A percentile compares a stretch with the other conserved stretches of the same genome.
These are phyloP conservation scores for Solanum phureja DNA, from an alignment of 257 asterid species.

Conservation along the genomic window DNA sequence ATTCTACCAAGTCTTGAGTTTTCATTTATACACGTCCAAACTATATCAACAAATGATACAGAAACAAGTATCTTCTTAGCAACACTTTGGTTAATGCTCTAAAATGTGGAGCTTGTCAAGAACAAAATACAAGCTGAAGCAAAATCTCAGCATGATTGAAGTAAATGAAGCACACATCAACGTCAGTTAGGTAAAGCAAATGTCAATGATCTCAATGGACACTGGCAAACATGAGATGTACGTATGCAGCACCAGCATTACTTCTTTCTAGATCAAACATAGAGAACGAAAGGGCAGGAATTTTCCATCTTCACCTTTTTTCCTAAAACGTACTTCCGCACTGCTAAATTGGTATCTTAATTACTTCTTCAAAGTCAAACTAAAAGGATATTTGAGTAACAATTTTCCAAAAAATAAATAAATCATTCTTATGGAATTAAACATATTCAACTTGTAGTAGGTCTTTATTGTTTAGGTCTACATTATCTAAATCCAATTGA, in stretches of 20 bases:
- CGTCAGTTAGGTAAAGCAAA: neutral
- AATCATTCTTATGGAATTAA: neutral
- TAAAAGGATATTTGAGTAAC: neutral
- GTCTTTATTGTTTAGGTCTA: neutral
- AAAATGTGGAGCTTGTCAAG: neutral
- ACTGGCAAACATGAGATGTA: neutral
- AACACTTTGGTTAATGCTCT: neutral
- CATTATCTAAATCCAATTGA: neutral
- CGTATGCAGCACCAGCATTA: neutral
- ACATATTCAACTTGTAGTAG: neutral
- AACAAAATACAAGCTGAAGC: neutral
- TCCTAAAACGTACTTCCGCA: neutral
- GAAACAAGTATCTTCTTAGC: neutral
- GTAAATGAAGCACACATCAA: neutral
- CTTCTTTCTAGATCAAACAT: neutral
- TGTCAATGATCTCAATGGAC: neutral
- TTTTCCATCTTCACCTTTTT: neutral
- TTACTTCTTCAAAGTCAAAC: neutral
- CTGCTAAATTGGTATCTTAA: neutral
- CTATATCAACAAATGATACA: neutral
- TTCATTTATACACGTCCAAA: neutral
- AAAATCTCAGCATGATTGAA: neutral
- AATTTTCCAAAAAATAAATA: neutral
- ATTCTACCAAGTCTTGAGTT: neutral
- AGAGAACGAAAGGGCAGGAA: neutral